Conservation (phyloP, 768 basidiomycete species). For the Panus rudis region DNA sequence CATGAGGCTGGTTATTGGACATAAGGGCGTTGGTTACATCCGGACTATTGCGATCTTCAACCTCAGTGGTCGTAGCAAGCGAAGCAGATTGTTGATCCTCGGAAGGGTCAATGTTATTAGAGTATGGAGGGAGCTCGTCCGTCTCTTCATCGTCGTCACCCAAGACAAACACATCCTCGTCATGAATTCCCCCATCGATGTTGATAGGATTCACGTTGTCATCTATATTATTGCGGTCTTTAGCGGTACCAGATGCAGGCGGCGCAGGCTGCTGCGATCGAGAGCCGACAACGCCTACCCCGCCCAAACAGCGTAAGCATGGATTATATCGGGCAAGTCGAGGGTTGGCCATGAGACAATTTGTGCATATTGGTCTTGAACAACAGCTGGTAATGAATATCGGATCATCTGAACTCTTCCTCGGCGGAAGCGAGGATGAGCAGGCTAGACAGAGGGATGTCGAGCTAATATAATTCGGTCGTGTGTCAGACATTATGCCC, state of each 20-base stretch:
- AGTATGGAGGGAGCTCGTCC: conserved; percentile 4
- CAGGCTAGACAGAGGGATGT: conserved; percentile 22
- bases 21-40: background rate
- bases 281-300: conserved; percentile 35
- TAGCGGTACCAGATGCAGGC: conserved; percentile 10
- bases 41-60: background rate
- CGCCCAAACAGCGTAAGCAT: conserved; percentile 62
- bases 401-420: background rate
- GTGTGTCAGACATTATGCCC: too few species aligned
- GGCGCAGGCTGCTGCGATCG: conserved; percentile 1
- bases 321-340: conserved; percentile 64
- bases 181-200: conserved; percentile 47
- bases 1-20: background rate
- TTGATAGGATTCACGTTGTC: conserved; percentile 21
- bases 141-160: conserved; percentile 47
- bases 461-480: too few species aligned
- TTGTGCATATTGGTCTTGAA: conserved; percentile 52
- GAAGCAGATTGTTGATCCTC: conserved; percentile 9
- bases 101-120: background rate
- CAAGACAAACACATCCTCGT: conserved; percentile 58
- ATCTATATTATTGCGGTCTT: background rate
- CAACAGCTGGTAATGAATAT: conserved; percentile 49
- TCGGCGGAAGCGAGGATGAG: conserved; percentile 21
- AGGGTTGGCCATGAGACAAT: conserved; percentile 52
- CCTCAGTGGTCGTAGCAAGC: background rate